phyloP scores from a whole-genome alignment of 352 stramenopile species.

The Halophytophthora batemanensis region DNA sequence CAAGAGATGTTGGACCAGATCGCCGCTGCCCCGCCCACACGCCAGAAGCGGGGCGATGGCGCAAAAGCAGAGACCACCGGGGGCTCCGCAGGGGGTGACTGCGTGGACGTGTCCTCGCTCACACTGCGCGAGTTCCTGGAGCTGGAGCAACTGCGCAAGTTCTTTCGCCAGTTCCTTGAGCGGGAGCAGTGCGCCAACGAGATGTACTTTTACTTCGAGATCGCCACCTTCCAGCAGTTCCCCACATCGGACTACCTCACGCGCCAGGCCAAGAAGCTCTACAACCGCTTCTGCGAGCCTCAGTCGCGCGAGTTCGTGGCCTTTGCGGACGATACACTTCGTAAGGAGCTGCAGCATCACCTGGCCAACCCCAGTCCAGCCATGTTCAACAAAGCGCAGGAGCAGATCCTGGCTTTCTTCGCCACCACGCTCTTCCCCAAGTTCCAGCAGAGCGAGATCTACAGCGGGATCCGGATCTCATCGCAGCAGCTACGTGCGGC shows the following conservation, averaged over 20 bases:
- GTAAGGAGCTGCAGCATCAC: conserved; percentile 31
- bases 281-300: conserved; percentile 60
- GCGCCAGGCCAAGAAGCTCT: conserved; percentile 64
- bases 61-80: conserved; percentile 10
- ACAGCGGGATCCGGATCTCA: conserved; percentile 50
- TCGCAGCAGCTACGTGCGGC: conserved; percentile 25
- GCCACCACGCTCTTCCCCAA: conserved; percentile 64
- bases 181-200: conserved; percentile 72
- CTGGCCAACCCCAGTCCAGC: conserved; percentile 42
- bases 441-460: conserved; percentile 71
- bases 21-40: conserved; percentile 3
- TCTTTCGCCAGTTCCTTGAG: conserved; percentile 67
- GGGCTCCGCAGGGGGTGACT: conserved; percentile 23
- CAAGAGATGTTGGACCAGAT: conserved; percentile 41
- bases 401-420: conserved; percentile 71
- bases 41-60: conserved; percentile 11
- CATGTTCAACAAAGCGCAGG: conserved; percentile 70
- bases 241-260: conserved; percentile 72
- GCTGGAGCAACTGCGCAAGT: conserved; percentile 46
- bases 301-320: conserved; percentile 57
- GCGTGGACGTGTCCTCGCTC: conserved; percentile 44
- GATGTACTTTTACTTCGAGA: conserved; percentile 75
- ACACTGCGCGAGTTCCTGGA: conserved; percentile 64
- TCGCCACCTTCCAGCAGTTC: conserved; percentile 67
- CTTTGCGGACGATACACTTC: conserved; percentile 24